These are phyloP conservation scores for Phytophthora pluvialis DNA, from an alignment of 352 stramenopile species.

Conservation along the genomic window DNA sequence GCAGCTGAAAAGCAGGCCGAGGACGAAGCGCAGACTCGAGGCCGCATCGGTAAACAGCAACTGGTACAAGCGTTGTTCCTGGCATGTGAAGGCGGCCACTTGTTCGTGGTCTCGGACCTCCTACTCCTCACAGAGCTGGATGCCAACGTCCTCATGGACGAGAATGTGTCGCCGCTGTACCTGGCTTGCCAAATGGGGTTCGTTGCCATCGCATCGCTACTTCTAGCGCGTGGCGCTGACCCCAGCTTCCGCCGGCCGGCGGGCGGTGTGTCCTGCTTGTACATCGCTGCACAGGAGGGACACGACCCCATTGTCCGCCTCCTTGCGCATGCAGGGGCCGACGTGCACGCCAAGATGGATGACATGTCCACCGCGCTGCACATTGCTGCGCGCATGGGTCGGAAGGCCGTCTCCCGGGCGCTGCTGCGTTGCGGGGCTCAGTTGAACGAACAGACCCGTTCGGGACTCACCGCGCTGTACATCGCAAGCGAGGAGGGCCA, in stretches of 20 bases:
- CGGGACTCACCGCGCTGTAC: constrained; percentile 78
- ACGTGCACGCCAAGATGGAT: constrained; percentile 77
- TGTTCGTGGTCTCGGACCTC: constrained; percentile 71
- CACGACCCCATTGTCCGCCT: constrained; percentile 66
- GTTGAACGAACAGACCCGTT: constrained; percentile 79
- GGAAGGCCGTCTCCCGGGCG: constrained; percentile 54
- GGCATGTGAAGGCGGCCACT: constrained; percentile 75
- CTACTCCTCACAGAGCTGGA: constrained; percentile 58
- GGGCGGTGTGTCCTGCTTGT: constrained; percentile 78
- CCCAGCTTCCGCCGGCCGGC: constrained; percentile 66
- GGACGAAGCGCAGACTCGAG: constrained; percentile 11
- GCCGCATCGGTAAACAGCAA: constrained; percentile 26
- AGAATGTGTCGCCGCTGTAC: constrained; percentile 83
- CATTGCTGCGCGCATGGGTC: constrained; percentile 83
- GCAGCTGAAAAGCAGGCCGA: constrained; percentile 37
- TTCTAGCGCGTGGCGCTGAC: constrained; percentile 64
- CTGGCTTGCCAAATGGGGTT: constrained; percentile 88
- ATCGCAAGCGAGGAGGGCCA: constrained; percentile 89
- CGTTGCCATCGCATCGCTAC: constrained; percentile 57
- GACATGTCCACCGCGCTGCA: constrained; percentile 79
- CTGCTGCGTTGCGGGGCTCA: constrained; percentile 59
- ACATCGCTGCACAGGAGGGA: constrained; percentile 83
- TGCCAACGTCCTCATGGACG: constrained; percentile 79
- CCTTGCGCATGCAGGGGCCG: constrained; percentile 53
- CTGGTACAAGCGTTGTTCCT: constrained; percentile 78